A percentile compares a stretch with the other conserved stretches of the same genome.
phyloP scores from a whole-genome alignment of 139 green algal genomes.

The Micromonas pusilla region DNA sequence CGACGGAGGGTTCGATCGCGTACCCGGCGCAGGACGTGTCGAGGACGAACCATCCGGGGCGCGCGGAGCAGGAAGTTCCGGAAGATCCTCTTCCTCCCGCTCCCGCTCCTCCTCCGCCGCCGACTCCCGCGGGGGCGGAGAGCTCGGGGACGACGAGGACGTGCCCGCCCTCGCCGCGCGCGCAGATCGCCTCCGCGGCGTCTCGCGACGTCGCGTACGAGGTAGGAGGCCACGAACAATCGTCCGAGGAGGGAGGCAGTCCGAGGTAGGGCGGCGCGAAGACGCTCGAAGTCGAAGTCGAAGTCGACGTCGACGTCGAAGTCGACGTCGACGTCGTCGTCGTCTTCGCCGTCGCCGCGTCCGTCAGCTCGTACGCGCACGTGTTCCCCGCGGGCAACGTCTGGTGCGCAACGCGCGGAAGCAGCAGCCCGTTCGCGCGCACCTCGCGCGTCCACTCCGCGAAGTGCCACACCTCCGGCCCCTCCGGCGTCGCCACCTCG shows the following conservation, averaged over 20 bases:
- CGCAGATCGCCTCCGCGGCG: not conserved
- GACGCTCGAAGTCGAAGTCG: not conserved
- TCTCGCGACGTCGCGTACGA: not conserved
- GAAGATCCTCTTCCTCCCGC: too few species aligned
- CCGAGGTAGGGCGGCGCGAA: not conserved
- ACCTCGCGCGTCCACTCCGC: not conserved
- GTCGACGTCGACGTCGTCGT: not conserved
- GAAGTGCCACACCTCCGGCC: not conserved
- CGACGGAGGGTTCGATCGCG: slow-evolving; percentile 1
- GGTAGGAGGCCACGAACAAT: not conserved
- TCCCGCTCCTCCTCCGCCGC: too few species aligned
- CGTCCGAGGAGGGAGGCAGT: not conserved
- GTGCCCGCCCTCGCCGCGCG: slow-evolving; percentile 13
- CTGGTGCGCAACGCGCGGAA: not conserved
- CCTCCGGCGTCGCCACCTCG: not conserved
- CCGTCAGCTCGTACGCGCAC: not conserved
- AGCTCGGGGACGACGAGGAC: not conserved
- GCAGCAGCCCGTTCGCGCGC: not conserved
- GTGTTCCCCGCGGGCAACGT: not conserved
- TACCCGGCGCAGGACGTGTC: not conserved
- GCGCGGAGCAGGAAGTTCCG: too few species aligned
- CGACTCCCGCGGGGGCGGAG: too few species aligned
- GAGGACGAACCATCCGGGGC: slow-evolving; percentile 2
- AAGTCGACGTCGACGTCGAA: not conserved
- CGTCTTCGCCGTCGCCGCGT: not conserved